Base-by-base conservation (phyloP, 257 asterid genomes). In the Datura wrightii region DNA sequence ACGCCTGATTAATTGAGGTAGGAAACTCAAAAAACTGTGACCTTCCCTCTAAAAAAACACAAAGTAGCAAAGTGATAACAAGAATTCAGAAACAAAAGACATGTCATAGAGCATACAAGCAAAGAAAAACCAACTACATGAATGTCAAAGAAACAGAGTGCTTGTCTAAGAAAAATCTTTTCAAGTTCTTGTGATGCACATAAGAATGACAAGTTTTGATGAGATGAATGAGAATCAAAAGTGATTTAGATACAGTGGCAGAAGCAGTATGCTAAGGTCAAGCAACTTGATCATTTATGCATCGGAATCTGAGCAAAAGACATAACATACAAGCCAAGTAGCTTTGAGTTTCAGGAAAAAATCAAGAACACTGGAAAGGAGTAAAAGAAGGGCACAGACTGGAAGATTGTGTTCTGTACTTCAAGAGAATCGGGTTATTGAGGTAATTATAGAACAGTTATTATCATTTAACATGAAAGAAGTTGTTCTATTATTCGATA, bases 51-150 rank as follows among this genome's bases (percentile, higher is more conserved):
- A 24, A 24, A 24, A 24, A 24, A 24, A 5, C 36, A 5, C 34
- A 19, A 36, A 88, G 79, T 86, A 86, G 85, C 62, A 74, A 5
- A 31, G 46, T 14, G 19, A 48, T 76, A 76, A 14, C 62, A 31
- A 10, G 13, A 72, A 50, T 13, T 6, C 62, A 1, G 3, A 9
- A 76, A 50, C 46, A 31, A 24, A 76, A 14, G 14, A 31, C 19
- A 11, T 78, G 82, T 8, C 62, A 76, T 31, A 42, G 31, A 52
- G 6, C 63, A 2, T 52, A 78, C 48, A 14, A 14, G 8, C 34
- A 78, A 53, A 50, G 2, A 76, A 8, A 24, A 3, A 1, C 31
- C 46, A 48, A 19, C 8, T 74, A 74, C 62, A 31, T 14, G 8
- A 76, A 76, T 76, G 31, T 8, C 31, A 8, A 76, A 24, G 7